Conservation (phyloP, 306 rosid species). For the barrel medic (Medicago truncatula) region DNA sequence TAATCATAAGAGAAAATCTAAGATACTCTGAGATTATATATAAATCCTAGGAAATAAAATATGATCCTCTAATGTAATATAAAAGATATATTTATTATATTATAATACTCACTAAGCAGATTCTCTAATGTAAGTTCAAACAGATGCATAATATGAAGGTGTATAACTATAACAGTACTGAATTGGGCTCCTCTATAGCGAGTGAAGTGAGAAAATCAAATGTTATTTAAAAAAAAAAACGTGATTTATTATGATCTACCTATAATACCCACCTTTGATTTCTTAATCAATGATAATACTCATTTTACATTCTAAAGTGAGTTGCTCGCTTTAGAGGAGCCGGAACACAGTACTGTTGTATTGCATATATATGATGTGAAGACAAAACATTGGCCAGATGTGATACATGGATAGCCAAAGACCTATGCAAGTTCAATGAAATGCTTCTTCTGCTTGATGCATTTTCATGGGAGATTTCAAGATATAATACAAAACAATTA, state of each 20-base stretch:
- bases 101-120: background rate
- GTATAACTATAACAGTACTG: background rate
- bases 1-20: too few species aligned
- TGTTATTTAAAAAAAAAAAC: background rate
- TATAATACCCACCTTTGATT: background rate
- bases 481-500: conserved; percentile 34
- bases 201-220: background rate
- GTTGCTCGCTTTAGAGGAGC: background rate
- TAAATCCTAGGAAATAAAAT: too few species aligned
- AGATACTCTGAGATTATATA: too few species aligned
- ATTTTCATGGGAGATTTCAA: conserved; percentile 26
- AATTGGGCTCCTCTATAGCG: background rate
- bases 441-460: conserved; percentile 20
- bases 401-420: conserved; percentile 9
- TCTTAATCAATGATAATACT: background rate
- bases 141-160: conserved; percentile 1
- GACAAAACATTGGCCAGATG: conserved; percentile 5
- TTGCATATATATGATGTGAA: conserved; percentile 13
- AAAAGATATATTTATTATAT: too few species aligned
- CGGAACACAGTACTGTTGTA: background rate
- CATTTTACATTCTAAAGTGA: background rate
- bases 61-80: background rate
- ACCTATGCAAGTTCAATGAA: conserved; percentile 21
- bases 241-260: background rate
- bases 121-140: conserved; percentile 8